These are phyloP conservation scores for Cyberlindnera mycetangii DNA, from an alignment of 805 yeast genomes.

Conservation along the genomic window DNA sequence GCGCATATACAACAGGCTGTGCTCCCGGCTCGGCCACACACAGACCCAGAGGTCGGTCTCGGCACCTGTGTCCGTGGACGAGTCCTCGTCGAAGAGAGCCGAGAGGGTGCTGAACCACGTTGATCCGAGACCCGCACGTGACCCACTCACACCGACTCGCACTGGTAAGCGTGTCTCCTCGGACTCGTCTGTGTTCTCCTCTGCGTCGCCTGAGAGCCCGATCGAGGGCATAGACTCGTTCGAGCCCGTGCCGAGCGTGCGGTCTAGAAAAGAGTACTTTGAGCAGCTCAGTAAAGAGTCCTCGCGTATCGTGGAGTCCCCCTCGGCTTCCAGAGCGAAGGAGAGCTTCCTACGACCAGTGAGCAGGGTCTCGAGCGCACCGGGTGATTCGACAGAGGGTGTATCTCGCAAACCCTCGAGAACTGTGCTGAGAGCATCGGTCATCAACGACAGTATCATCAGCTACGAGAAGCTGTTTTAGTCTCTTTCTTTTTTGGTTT, in stretches of 20 bases:
- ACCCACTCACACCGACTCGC: background rate
- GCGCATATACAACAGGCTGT: constrained; percentile 6
- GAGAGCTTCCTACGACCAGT: constrained; percentile 1
- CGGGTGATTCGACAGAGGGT: background rate
- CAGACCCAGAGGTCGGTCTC: background rate
- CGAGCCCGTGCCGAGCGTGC: constrained; percentile 2
- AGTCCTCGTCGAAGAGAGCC: background rate
- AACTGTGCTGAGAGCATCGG: constrained; percentile 22
- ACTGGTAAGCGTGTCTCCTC: constrained; percentile 1
- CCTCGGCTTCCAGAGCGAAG: background rate
- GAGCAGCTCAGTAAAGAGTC: constrained; percentile 14
- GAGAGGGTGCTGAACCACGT: background rate
- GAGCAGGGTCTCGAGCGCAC: background rate
- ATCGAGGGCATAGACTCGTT: background rate
- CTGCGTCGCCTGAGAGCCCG: constrained; percentile 1
- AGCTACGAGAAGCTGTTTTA: constrained; percentile 23
- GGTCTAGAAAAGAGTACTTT: constrained; percentile 19
- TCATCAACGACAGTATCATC: constrained; percentile 20
- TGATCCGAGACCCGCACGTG: background rate
- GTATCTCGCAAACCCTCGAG: constrained; percentile 18
- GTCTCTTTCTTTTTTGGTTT: background rate
- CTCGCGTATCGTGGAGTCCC: background rate
- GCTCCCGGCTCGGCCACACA: constrained; percentile 6
- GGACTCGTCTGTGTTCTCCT: constrained; percentile 6
- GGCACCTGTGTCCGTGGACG: background rate